A percentile compares a stretch with the other conserved stretches of the same genome.
These are phyloP conservation scores for Paspalum vaginatum DNA, from an alignment of 176 grass and related monocot species.

Conservation along the genomic window DNA sequence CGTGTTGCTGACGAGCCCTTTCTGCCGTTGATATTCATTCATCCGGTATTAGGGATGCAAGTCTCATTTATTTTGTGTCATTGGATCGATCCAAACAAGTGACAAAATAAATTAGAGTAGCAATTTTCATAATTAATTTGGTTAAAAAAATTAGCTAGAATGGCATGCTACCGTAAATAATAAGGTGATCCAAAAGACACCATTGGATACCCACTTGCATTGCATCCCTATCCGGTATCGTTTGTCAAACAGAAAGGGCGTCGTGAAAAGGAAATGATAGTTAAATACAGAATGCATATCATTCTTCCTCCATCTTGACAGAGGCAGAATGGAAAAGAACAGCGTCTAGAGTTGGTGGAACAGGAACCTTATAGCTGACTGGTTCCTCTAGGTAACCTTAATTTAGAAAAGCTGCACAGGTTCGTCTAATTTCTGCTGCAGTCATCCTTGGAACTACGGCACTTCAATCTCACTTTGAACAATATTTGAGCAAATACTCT, in stretches of 20 bases:
- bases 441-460: background rate
- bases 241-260: conserved; percentile 8
- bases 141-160: too few relatives aligned
- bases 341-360: background rate
- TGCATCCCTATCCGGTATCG: background rate
- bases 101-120: too few relatives aligned
- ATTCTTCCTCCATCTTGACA: conserved; percentile 12
- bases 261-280: background rate
- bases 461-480: background rate
- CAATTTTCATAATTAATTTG: too few relatives aligned
- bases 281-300: background rate
- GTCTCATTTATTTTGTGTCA: too few relatives aligned
- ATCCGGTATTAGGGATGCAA: too few relatives aligned
- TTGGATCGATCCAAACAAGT: too few relatives aligned
- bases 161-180: too few relatives aligned
- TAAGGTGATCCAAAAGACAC: too few relatives aligned
- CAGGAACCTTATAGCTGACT: conserved; percentile 1
- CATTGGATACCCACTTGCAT: too few relatives aligned
- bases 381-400: background rate
- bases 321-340: background rate
- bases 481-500: background rate
- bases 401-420: background rate
- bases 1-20: background rate
- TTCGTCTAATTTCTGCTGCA: background rate
- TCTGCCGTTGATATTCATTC: background rate